Evolutionary conservation across 1,284 basidiomycete species (phyloP).

Genomic region (Leccinum angustisporum): DNA sequence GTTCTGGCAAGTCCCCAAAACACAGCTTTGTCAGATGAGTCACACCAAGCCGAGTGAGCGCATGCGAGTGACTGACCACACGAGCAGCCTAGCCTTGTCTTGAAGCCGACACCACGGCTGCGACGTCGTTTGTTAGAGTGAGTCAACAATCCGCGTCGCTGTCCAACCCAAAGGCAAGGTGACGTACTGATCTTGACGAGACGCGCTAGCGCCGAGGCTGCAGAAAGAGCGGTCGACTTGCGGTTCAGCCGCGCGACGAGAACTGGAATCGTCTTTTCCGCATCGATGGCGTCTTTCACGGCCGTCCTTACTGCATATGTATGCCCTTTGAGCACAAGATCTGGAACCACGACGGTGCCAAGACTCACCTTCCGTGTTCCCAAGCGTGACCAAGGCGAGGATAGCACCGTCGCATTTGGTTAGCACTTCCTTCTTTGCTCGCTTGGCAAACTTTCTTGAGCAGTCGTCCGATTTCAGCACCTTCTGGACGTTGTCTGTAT

Average conservation of each 20-base stretch:
- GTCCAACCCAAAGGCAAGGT: background rate
- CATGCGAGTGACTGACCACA: conserved; percentile 17
- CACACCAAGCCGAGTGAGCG: background rate
- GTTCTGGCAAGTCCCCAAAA: conserved; percentile 7
- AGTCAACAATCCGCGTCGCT: background rate
- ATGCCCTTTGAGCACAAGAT: background rate
- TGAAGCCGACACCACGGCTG: conserved; percentile 8
- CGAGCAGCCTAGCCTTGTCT: conserved; percentile 13
- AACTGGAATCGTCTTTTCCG: conserved; percentile 15
- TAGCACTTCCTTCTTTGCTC: conserved; percentile 5
- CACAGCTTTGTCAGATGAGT: background rate
- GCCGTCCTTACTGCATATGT: conserved; percentile 1
- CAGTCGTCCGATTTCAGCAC: conserved; percentile 8
- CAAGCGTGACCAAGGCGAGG: conserved; percentile 17
- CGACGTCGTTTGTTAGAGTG: conserved; percentile 18
- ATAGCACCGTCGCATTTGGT: conserved; percentile 23
- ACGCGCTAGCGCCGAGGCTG: conserved; percentile 20
- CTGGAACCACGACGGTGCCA: background rate
- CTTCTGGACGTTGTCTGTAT: conserved; percentile 13
- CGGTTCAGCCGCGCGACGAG: conserved; percentile 20
- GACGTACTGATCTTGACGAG: no score
- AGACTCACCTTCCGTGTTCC: conserved; percentile 13
- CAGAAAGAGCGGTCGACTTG: conserved; percentile 21
- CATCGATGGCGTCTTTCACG: conserved; percentile 19
- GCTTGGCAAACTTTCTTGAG: conserved; percentile 21